Evolutionary conservation across 1,284 basidiomycete genomes (phyloP).

Genomic region (Moesziomyces sp.): DNA sequence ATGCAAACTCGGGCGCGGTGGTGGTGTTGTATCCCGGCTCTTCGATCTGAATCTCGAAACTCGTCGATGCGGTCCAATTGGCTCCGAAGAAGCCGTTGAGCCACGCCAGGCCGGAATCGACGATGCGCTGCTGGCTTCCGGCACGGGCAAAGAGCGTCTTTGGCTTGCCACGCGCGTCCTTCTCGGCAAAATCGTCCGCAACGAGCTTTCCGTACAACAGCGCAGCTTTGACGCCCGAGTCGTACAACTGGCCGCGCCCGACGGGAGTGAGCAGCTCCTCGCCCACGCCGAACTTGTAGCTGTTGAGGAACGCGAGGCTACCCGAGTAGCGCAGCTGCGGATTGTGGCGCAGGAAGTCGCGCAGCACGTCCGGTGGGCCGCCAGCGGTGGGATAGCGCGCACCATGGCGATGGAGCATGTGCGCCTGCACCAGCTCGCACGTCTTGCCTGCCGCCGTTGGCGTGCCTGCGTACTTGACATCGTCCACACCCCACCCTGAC

Average conservation of each 20-base stretch:
- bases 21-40: conserved; percentile 62
- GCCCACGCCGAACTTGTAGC: conserved; percentile 58
- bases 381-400: conserved; percentile 59
- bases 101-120: conserved; percentile 62
- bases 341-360: conserved; percentile 32
- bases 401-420: conserved; percentile 65
- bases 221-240: conserved; percentile 55
- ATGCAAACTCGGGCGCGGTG: conserved; percentile 62
- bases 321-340: conserved; percentile 43
- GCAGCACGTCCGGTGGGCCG: conserved; percentile 33
- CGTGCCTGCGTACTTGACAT: conserved; percentile 52
- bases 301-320: conserved; percentile 55
- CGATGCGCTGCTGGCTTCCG: conserved; percentile 64
- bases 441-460: conserved; percentile 23
- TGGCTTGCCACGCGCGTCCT: conserved; percentile 13
- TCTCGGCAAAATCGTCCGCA: conserved; percentile 25
- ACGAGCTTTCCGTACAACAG: conserved; percentile 50
- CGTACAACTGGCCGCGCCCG: conserved; percentile 60
- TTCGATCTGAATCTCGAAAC: conserved; percentile 65
- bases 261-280: conserved; percentile 62
- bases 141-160: conserved; percentile 60
- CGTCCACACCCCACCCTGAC: conserved; percentile 57
- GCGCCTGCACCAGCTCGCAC: conserved; percentile 60
- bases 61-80: conserved; percentile 41
- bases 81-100: conserved; percentile 51